These are phyloP conservation scores for Pleomassaria siparia DNA, from an alignment of 2,329 filamentous ascomycete genomes.

Conservation along the genomic window DNA sequence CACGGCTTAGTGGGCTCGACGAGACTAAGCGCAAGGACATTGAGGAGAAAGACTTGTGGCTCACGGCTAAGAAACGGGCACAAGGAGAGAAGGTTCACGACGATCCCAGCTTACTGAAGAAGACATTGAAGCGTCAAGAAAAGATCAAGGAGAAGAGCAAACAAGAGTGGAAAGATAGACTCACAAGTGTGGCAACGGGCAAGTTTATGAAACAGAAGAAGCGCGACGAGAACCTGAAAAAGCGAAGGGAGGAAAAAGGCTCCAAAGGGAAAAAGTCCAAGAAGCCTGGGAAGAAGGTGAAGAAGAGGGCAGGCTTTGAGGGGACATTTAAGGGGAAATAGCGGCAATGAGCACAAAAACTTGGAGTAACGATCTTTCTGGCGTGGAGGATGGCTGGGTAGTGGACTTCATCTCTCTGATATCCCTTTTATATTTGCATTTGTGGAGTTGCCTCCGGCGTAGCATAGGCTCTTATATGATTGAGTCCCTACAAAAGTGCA, in stretches of 20 bases:
- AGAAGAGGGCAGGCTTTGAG: slow-evolving; percentile 59
- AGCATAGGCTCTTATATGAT: slow-evolving; percentile 1
- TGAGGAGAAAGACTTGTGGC: slow-evolving; percentile 91
- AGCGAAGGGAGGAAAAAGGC: slow-evolving; percentile 76
- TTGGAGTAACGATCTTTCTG: background rate
- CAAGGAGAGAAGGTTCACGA: slow-evolving; percentile 89
- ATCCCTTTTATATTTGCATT: slow-evolving; percentile 1
- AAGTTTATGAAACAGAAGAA: slow-evolving; percentile 54
- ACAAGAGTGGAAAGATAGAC: slow-evolving; percentile 68
- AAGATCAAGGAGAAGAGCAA: slow-evolving; percentile 87
- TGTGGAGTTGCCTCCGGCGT: background rate
- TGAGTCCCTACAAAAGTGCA: background rate
- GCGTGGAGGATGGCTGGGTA: background rate
- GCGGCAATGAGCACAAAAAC: background rate
- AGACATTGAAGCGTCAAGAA: slow-evolving; percentile 92
- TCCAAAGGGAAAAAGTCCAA: slow-evolving; percentile 57
- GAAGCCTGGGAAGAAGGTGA: slow-evolving; percentile 57
- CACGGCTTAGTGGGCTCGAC: slow-evolving; percentile 73
- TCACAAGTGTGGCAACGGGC: slow-evolving; percentile 49
- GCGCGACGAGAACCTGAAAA: slow-evolving; percentile 60
- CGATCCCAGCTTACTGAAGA: slow-evolving; percentile 80
- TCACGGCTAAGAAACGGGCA: slow-evolving; percentile 83
- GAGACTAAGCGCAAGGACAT: slow-evolving; percentile 81
- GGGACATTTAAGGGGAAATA: slow-evolving; percentile 64
- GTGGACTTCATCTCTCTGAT: background rate